phyloP scores from a whole-genome alignment of 2,329 filamentous ascomycete genomes.

The Fusarium begoniae region DNA sequence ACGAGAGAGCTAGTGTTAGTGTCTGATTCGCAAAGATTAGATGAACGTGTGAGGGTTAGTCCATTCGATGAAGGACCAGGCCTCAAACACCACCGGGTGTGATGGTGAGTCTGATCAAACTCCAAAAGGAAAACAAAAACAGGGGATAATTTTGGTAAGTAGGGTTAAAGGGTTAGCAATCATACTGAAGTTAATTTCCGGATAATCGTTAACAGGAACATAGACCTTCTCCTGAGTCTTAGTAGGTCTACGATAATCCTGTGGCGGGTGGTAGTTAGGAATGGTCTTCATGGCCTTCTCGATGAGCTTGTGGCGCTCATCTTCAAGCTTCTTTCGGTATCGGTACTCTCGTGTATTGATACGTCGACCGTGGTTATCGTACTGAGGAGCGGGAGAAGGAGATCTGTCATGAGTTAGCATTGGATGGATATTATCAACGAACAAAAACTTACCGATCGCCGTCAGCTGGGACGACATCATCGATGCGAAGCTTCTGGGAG shows the following conservation, averaged over 20 bases:
- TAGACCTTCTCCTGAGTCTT: conserved; percentile 99
- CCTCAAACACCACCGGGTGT: conserved; percentile 46
- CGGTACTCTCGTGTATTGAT: conserved; percentile 99
- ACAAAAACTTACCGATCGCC: conserved; percentile 80
- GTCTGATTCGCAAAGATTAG: conserved; percentile 52
- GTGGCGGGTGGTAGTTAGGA: conserved; percentile 98
- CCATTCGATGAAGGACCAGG: conserved; percentile 49
- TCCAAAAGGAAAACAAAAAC: conserved; percentile 54
- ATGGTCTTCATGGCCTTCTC: conserved; percentile 99
- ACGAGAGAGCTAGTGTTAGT: conserved; percentile 93
- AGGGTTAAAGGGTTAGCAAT: conserved; percentile 98
- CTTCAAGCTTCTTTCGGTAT: conserved; percentile 97
- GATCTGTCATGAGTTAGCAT: conserved; percentile 67
- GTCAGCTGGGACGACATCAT: conserved; percentile 97
- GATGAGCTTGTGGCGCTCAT: conserved; percentile 98
- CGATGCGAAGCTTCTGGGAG: conserved; percentile 98
- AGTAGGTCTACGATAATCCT: conserved; percentile 97
- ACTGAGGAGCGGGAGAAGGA: conserved; percentile 93
- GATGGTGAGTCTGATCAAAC: conserved; percentile 55
- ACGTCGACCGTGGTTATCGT: conserved; percentile 99
- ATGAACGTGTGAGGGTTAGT: conserved; percentile 43
- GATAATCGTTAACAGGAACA: conserved; percentile 99
- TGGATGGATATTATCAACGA: background rate
- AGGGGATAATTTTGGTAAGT: conserved; percentile 60
- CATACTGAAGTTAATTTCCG: conserved; percentile 99